Base-by-base conservation (phyloP, 2,329 filamentous ascomycete species). In the Curvularia spicifera region DNA sequence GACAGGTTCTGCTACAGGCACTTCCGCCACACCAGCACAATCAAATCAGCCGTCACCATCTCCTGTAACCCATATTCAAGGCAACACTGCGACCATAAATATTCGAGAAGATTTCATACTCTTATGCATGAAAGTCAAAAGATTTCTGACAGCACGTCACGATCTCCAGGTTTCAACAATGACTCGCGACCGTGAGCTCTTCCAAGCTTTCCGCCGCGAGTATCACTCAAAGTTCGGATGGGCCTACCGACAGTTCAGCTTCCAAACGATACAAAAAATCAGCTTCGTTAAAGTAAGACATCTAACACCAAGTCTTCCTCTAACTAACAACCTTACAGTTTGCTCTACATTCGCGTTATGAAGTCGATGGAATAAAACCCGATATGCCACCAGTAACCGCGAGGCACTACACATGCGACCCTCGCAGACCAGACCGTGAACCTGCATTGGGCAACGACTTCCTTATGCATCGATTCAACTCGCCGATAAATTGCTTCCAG, bases 41-140 rank as follows among this genome's bases (percentile, higher is more conserved):
- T 10, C 22, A 20, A n/a, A 9, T 7, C 12, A 20, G 40, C 22
- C 6, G 13, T 43, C 40, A 3, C 5, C 40, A 20, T 31, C 43
- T 18, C 15, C n/a, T 31, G n/a, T n/a, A 13, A 13, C n/a, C 4
- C 6, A 12, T 18, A 22, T 29, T 35, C 12, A 7, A 35, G 51
- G 20, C 8, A 53, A 44, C 13, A 24, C 12, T 3, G n/a, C 31
- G 0, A 26, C 5, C 29, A 35, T 47, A 15, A 20, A 29, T 29
- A 47, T 39, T n/a, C 51, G 29, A 18, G 29, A 47, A 28, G 45
- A 55, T n/a, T 55, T 42, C n/a, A 49, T 55, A 5, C 52, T 55
- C 1, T 39, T 55, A 13, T 55, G 52, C 15, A 26, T 42, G 7
- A 39, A 26, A 7, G 28, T 42, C 13, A 40, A 55, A 15, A 43